Evolutionary conservation across 1,284 basidiomycete genomes (phyloP), one percentile per base, ranked within the genome.

Genomic region (Fomitopsis schrenkii): DNA sequence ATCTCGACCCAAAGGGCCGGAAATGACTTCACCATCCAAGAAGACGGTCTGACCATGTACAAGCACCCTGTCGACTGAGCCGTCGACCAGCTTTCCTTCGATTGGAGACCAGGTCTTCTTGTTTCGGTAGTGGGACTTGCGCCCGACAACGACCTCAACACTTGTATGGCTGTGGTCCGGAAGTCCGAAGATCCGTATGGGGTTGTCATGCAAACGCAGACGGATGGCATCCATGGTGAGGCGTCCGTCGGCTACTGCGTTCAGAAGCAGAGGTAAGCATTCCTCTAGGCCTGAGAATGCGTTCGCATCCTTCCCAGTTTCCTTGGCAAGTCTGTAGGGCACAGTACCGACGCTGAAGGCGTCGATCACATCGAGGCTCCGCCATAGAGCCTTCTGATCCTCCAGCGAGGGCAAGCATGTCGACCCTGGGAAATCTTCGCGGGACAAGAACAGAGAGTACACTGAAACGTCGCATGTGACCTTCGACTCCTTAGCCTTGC

Each of bases 391-490:
- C 59, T 83, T 81, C 75, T 98, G 96, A 68, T 97, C 94, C 59
- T 88, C 86, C 1, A 75, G 73, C 0, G 91, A 82, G 1, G 97
- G 96, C 45, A 99, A 81, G 68, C 85, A 84, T 9, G 76, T 78
- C 6, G 88, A 82, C 2, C 77, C 77, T 5, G 88, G 87, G 78
- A 85, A 95, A 67, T 92, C 84, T 65, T 91, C 89, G 59, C 81
- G 83, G 28, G 85, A 87, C 79, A 95, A 96, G 86, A 98, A 98
- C 63, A 99, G 80, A 10, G 94, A 86, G 76, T 95, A 98, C 57
- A 98, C 84, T 9, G 95, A 88, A 40, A 98, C 94, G 70, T 99
- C 97, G 74, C 97, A 98, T 2, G 96, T 98, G 62, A 98, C 97
- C 71, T 93, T 91, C 68, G 99, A 84, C 33, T 91, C 83, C 80